These are phyloP conservation scores for Telfairia occidentalis DNA, from an alignment of 331 rosid genomes.

Conservation along the genomic window DNA sequence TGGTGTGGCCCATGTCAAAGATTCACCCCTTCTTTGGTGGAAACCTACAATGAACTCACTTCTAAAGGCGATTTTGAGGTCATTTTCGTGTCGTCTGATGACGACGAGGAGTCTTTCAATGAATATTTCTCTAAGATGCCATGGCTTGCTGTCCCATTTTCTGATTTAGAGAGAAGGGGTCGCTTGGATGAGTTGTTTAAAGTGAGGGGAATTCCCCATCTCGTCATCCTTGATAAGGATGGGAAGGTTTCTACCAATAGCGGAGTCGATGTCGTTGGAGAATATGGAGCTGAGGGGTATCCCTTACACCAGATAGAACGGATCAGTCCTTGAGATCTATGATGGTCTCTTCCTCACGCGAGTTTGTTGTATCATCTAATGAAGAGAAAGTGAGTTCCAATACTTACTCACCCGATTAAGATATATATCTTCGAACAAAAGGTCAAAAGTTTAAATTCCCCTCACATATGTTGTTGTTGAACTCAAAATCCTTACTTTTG, in stretches of 20 bases:
- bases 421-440: too few species aligned
- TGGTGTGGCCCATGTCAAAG: constrained; percentile 52
- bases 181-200: constrained; percentile 26
- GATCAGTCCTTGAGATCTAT: constrained; percentile 30
- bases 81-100: constrained; percentile 40
- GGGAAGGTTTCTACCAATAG: constrained; percentile 23
- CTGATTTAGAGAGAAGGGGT: constrained; percentile 35
- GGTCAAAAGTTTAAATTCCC: too few species aligned
- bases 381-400: constrained; percentile 23
- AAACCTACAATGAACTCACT: constrained; percentile 36
- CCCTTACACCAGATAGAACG: constrained; percentile 29
- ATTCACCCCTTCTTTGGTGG: constrained; percentile 47
- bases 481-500: too few species aligned
- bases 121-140: constrained; percentile 68
- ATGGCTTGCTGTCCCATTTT: constrained; percentile 67
- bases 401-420: too few species aligned
- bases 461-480: too few species aligned
- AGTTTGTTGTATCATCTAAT: constrained; percentile 26
- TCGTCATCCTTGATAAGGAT: constrained; percentile 26
- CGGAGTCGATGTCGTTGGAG: constrained; percentile 24
- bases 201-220: constrained; percentile 38
- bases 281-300: constrained; percentile 30
- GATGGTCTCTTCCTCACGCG: constrained; percentile 32
- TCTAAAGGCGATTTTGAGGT: constrained; percentile 45
- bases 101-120: constrained; percentile 41